A percentile compares a stretch with the other conserved stretches of the same genome.
Evolutionary conservation across 768 basidiomycete species (phyloP).

Genomic region (Wakefieldia striispora): DNA sequence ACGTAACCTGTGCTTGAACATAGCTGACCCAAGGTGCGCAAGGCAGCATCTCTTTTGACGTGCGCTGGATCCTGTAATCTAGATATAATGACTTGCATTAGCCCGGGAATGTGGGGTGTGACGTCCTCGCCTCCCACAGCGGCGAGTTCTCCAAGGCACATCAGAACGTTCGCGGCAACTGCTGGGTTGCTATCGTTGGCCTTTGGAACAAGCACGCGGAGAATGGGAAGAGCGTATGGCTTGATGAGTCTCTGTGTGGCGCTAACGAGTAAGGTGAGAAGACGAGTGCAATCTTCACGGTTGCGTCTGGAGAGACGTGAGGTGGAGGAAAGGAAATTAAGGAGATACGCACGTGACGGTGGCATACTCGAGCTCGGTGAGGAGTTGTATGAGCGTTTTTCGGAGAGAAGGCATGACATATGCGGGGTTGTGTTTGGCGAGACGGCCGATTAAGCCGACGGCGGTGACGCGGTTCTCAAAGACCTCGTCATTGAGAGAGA

Average conservation of each 20-base stretch:
- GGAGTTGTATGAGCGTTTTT: constrained; percentile 91
- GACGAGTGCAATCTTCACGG: constrained; percentile 88
- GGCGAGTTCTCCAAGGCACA: constrained; percentile 92
- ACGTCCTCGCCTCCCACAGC: constrained; percentile 94
- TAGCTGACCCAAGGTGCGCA: constrained; percentile 92
- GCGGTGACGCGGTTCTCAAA: constrained; percentile 94
- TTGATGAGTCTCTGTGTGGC: constrained; percentile 94
- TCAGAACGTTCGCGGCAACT: constrained; percentile 89
- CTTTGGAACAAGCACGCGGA: constrained; percentile 88
- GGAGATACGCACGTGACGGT: constrained; percentile 68
- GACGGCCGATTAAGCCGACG: constrained; percentile 85
- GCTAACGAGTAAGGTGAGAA: constrained; percentile 85
- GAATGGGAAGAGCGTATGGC: constrained; percentile 91
- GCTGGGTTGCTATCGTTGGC: constrained; percentile 82
- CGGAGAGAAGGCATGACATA: constrained; percentile 98
- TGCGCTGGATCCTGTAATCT: constrained; percentile 88
- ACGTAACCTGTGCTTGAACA: constrained; percentile 96
- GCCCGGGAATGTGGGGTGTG: constrained; percentile 72
- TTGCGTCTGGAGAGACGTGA: constrained; percentile 53
- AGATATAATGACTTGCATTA: constrained; percentile 88
- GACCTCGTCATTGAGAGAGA: constrained; percentile 95
- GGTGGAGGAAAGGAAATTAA: not conserved
- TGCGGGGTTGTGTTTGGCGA: constrained; percentile 94
- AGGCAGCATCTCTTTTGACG: constrained; percentile 88
- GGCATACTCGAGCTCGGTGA: constrained; percentile 96